Percentiles rank a stretch among this genome's conserved stretches.
Evolutionary conservation across 108 stramenopile genomes (phyloP).

Genomic region (Poteriospumella lacustris): DNA sequence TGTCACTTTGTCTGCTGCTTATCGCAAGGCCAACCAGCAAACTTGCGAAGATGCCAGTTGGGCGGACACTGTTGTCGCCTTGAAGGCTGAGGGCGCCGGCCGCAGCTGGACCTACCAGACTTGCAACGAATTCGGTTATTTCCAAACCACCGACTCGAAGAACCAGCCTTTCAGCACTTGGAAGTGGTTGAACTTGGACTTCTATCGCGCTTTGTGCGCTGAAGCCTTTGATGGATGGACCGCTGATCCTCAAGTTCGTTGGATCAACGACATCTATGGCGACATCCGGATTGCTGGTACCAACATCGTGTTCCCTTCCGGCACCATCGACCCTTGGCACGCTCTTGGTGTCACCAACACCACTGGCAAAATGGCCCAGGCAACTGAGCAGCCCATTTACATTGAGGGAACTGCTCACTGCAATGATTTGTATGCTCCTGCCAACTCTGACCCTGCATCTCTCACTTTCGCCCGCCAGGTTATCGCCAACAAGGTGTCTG

Average conservation of each 20-base stretch:
- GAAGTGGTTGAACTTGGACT: constrained; percentile 10
- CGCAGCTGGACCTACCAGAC: constrained; percentile 39
- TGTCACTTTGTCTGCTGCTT: neutral
- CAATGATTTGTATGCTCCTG: constrained; percentile 40
- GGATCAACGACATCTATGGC: constrained; percentile 28
- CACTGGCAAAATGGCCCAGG: neutral
- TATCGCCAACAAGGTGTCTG: constrained; percentile 10
- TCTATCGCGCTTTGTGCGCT: constrained; percentile 26
- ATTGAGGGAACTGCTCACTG: constrained; percentile 40
- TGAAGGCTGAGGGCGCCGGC: neutral
- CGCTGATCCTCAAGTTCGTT: constrained; percentile 12
- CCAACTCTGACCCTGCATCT: constrained; percentile 25
- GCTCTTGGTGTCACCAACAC: constrained; percentile 35
- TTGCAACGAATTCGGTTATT: constrained; percentile 47
- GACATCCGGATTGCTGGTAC: constrained; percentile 21
- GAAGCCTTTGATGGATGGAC: constrained; percentile 26
- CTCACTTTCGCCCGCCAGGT: constrained; percentile 11
- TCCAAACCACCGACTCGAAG: constrained; percentile 31
- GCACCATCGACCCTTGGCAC: constrained; percentile 44
- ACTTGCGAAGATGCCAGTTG: constrained; percentile 22
- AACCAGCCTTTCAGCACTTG: constrained; percentile 21
- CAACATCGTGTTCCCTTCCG: constrained; percentile 33
- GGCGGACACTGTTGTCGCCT: constrained; percentile 11
- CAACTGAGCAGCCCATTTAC: constrained; percentile 1
- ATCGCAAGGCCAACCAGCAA: neutral